Evolutionary conservation across 345 rosid genomes (phyloP).

Genomic region (Dipteronia sinensis): DNA sequence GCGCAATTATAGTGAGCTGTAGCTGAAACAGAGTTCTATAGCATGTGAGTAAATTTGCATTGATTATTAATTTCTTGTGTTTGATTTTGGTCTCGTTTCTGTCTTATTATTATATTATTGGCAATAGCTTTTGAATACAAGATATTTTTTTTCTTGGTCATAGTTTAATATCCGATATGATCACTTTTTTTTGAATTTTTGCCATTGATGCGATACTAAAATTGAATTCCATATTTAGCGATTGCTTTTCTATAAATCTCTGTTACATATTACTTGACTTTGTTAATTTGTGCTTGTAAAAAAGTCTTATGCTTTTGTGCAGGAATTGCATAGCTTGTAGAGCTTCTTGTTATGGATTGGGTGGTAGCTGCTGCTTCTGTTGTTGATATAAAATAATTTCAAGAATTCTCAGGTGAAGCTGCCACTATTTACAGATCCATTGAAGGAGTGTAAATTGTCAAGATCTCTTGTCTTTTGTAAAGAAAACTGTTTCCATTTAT

Average conservation of each 20-base stretch:
- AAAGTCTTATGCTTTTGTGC: conserved; percentile 10
- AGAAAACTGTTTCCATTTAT: conserved; percentile 20
- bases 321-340: conserved; percentile 8
- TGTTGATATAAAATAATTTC: conserved; percentile 24
- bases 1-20: conserved; percentile 97
- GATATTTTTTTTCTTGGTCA: neutral
- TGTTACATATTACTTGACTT: neutral
- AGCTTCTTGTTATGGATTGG: conserved; percentile 15
- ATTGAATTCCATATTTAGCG: neutral
- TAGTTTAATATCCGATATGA: neutral
- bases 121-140: neutral
- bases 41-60: conserved; percentile 30
- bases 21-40: conserved; percentile 28
- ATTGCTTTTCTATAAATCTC: neutral
- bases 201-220: neutral
- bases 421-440: conserved; percentile 18
- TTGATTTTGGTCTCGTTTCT: neutral
- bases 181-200: neutral
- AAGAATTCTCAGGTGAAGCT: conserved; percentile 17
- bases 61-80: neutral
- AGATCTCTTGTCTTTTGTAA: conserved; percentile 35
- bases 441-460: conserved; percentile 28
- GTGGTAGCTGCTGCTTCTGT: conserved; percentile 19
- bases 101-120: neutral
- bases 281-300: conserved; percentile 1